Percentiles rank a stretch among this genome's conserved stretches.
These are phyloP conservation scores for Chlamydomonas applanata DNA, from an alignment of 139 green algal species.

Conservation along the genomic window DNA sequence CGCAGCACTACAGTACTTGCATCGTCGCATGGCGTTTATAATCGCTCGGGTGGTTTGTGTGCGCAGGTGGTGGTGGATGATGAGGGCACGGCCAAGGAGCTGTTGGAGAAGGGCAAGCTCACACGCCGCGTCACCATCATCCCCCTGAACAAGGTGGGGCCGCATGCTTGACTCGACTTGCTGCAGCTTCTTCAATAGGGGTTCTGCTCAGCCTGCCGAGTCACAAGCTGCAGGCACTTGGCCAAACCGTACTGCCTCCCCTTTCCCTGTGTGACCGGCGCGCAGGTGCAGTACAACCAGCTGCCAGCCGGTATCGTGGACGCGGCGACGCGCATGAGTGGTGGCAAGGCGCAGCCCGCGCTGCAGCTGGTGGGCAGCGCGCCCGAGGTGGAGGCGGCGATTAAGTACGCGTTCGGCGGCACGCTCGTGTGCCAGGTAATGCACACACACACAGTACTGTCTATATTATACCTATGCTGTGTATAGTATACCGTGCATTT, in stretches of 20 bases:
- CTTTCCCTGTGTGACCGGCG: background rate
- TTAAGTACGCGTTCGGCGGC: constrained; percentile 94
- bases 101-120: constrained; percentile 84
- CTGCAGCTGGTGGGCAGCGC: constrained; percentile 87
- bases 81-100: constrained; percentile 80
- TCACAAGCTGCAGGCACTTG: background rate
- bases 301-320: constrained; percentile 22
- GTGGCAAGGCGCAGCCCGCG: constrained; percentile 67
- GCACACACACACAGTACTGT: too few relatives aligned
- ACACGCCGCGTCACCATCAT: constrained; percentile 93
- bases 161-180: too few relatives aligned
- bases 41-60: background rate
- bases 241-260: too few relatives aligned
- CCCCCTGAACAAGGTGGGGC: constrained; percentile 97
- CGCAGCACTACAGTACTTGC: too few relatives aligned
- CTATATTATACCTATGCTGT: too few relatives aligned
- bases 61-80: constrained; percentile 84
- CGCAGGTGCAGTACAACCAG: constrained; percentile 38
- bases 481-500: too few relatives aligned
- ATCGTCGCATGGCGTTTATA: too few relatives aligned
- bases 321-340: constrained; percentile 49
- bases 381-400: constrained; percentile 69
- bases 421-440: constrained; percentile 92
- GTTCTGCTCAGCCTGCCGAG: background rate
- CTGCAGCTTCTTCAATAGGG: too few relatives aligned